Evolutionary conservation across 2,329 filamentous ascomycete species (phyloP).

Genomic region (Aspergillus quadricinctus): DNA sequence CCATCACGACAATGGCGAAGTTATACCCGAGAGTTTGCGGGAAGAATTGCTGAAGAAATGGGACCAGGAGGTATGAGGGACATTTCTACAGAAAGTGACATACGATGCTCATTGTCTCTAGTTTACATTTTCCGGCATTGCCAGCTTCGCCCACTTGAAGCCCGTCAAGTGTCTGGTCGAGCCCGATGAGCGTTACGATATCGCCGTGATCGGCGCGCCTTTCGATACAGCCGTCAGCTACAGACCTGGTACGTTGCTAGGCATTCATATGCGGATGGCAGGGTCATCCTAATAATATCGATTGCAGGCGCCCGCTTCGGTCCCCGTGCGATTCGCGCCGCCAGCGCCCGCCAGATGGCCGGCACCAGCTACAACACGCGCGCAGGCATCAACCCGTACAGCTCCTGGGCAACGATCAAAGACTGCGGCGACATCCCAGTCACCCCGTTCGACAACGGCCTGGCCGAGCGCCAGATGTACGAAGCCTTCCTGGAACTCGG

Average conservation of each 20-base stretch:
- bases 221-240: slow-evolving; percentile 72
- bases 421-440: slow-evolving; percentile 91
- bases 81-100: neutral
- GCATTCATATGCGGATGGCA: neutral
- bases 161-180: slow-evolving; percentile 66
- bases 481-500: slow-evolving; percentile 70
- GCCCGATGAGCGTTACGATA: slow-evolving; percentile 61
- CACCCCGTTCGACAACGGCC: slow-evolving; percentile 77
- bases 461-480: slow-evolving; percentile 80
- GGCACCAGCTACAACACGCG: slow-evolving; percentile 80
- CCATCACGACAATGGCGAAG: slow-evolving; percentile 40
- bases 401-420: slow-evolving; percentile 69
- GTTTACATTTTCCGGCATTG: slow-evolving; percentile 70
- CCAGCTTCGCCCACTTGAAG: slow-evolving; percentile 67
- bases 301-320: slow-evolving; percentile 67
- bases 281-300: neutral
- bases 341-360: slow-evolving; percentile 73
- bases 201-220: slow-evolving; percentile 67
- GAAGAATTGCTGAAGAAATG: slow-evolving; percentile 45
- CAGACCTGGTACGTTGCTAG: slow-evolving; percentile 53
- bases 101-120: slow-evolving; percentile 18
- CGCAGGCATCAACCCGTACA: slow-evolving; percentile 78
- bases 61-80: slow-evolving; percentile 41
- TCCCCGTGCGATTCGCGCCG: slow-evolving; percentile 79
- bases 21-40: slow-evolving; percentile 34